phyloP scores from a whole-genome alignment of 768 basidiomycete species.

The Antrodiella citrinella region DNA sequence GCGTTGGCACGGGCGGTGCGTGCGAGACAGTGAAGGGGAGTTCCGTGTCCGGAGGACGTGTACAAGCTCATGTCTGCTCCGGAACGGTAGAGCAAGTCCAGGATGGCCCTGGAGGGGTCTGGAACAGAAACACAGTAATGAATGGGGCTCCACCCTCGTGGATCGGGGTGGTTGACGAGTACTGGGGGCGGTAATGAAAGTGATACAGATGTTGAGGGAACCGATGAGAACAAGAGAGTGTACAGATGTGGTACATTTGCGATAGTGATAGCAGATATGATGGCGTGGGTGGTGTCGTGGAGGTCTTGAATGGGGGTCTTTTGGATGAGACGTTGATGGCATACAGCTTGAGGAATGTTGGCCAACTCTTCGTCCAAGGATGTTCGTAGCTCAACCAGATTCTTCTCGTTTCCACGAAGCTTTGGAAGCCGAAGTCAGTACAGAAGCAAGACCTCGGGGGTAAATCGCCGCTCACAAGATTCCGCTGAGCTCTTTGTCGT shows the following conservation, averaged over 20 bases:
- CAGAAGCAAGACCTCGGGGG: too few species aligned
- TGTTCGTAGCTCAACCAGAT: slow-evolving; percentile 1
- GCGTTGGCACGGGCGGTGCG: slow-evolving; percentile 21
- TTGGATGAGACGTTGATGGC: slow-evolving; percentile 4
- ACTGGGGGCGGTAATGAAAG: slow-evolving; percentile 38
- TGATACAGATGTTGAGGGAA: slow-evolving; percentile 49
- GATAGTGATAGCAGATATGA: slow-evolving; percentile 2
- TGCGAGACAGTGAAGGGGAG: slow-evolving; percentile 63
- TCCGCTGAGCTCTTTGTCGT: slow-evolving; percentile 51
- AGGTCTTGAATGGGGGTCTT: slow-evolving; percentile 4
- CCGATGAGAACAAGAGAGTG: slow-evolving; percentile 28
- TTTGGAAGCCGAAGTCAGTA: too few species aligned
- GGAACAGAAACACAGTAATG: slow-evolving; percentile 57
- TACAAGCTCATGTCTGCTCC: slow-evolving; percentile 71
- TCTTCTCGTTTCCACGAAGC: not conserved
- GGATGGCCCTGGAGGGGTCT: slow-evolving; percentile 48
- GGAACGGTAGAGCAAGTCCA: slow-evolving; percentile 68
- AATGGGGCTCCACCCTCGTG: slow-evolving; percentile 63
- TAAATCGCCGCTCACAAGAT: slow-evolving; percentile 34
- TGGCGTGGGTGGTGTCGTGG: not conserved
- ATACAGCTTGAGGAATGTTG: not conserved
- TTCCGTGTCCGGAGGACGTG: slow-evolving; percentile 52
- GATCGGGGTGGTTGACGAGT: slow-evolving; percentile 63
- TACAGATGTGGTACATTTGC: slow-evolving; percentile 3
- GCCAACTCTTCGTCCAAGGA: slow-evolving; percentile 1